phyloP scores from a whole-genome alignment of 495 filamentous ascomycete genomes.

The Aspergillus ostianus region DNA sequence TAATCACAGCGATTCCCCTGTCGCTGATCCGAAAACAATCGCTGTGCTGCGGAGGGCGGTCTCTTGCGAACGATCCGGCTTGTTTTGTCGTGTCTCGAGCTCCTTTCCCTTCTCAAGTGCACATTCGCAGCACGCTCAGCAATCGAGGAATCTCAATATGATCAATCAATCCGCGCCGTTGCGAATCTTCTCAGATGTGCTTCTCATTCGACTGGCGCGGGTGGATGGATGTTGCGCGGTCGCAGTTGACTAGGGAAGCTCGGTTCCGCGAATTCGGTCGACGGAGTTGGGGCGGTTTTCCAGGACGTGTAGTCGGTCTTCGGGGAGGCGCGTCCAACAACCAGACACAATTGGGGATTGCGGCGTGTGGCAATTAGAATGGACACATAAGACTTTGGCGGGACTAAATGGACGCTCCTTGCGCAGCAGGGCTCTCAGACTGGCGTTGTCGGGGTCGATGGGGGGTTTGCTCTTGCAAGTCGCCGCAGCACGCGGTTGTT shows the following conservation, averaged over 20 bases:
- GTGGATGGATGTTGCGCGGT: slow-evolving; percentile 4
- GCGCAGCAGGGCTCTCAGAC: slow-evolving; percentile 16
- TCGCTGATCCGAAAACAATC: background rate
- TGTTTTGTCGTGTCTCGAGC: background rate
- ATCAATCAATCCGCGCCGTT: background rate
- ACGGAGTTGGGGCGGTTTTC: slow-evolving; percentile 1
- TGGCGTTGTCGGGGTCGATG: slow-evolving; percentile 14
- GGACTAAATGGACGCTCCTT: slow-evolving; percentile 16
- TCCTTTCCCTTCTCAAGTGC: background rate
- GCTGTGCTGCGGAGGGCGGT: background rate
- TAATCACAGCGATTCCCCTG: background rate
- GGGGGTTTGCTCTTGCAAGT: slow-evolving; percentile 18
- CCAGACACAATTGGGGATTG: slow-evolving; percentile 12
- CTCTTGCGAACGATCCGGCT: background rate
- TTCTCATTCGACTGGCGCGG: background rate
- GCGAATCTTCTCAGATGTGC: background rate
- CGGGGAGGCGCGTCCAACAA: slow-evolving; percentile 16
- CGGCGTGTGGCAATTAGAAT: background rate
- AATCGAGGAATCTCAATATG: background rate
- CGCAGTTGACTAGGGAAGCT: slow-evolving; percentile 1
- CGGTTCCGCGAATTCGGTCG: background rate
- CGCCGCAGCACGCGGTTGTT: slow-evolving; percentile 45
- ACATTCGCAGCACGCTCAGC: background rate
- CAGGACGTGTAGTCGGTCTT: slow-evolving; percentile 12
- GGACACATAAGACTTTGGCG: slow-evolving; percentile 1